Conservation (phyloP, 176 grass and related monocot genomes). For the Echinochloa phyllopogon region DNA sequence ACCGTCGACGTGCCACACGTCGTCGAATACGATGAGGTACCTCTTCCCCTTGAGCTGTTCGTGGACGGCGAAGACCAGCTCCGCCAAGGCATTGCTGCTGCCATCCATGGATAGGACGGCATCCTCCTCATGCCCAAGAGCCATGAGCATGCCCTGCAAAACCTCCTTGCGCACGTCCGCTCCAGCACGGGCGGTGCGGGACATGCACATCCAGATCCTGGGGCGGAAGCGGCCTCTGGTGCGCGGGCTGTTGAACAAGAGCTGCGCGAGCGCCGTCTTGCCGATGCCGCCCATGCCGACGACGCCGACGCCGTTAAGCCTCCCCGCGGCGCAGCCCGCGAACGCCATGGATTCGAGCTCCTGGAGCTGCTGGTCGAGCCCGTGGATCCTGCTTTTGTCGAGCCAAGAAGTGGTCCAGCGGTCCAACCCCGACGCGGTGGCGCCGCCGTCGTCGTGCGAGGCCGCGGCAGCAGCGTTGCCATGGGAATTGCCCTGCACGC, state of each 20-base stretch:
- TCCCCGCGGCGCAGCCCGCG: background rate
- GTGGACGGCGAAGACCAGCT: conserved; percentile 45
- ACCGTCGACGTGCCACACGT: conserved; percentile 50
- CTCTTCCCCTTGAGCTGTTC: conserved; percentile 50
- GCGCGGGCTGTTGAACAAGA: conserved; percentile 47
- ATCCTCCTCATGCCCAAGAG: conserved; percentile 61
- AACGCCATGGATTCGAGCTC: conserved; percentile 47
- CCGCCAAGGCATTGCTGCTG: background rate
- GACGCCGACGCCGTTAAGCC: conserved; percentile 47
- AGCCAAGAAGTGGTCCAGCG: conserved; percentile 45
- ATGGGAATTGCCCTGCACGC: background rate
- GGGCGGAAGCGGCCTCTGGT: conserved; percentile 44
- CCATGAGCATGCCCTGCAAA: conserved; percentile 57
- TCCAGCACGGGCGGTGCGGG: conserved; percentile 33
- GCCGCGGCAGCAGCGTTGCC: background rate
- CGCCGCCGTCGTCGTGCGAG: background rate
- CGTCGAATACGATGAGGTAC: conserved; percentile 53
- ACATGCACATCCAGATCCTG: conserved; percentile 57
- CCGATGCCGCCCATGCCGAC: conserved; percentile 57
- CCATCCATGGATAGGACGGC: conserved; percentile 41
- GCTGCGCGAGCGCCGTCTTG: conserved; percentile 54
- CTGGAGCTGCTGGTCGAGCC: conserved; percentile 38
- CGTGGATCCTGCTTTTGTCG: conserved; percentile 41
- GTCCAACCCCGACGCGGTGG: background rate
- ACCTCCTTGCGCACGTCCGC: conserved; percentile 45